Evolutionary conservation across 2,329 filamentous ascomycete genomes (phyloP).

Genomic region (Xylaria sp.): DNA sequence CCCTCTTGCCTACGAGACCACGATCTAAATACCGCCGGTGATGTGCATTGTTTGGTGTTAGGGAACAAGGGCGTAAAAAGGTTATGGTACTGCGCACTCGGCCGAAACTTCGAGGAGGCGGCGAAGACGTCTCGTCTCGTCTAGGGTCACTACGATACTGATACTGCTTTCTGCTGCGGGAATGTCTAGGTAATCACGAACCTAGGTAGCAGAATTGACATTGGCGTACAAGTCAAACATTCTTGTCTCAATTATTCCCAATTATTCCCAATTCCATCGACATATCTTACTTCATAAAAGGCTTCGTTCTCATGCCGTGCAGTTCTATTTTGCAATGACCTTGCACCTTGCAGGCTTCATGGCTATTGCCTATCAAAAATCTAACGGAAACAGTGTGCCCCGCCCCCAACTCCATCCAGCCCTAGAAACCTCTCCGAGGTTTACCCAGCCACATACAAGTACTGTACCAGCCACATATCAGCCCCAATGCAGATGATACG

Average conservation of each 20-base stretch:
- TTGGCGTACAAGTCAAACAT: not conserved
- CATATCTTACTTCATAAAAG: too few relatives aligned
- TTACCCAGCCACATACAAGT: not conserved
- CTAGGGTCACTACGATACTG: not conserved
- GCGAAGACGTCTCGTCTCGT: not conserved
- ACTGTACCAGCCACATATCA: not conserved
- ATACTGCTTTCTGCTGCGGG: not conserved
- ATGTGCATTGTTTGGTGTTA: not conserved
- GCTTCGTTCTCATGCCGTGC: not conserved
- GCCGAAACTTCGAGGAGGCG: not conserved
- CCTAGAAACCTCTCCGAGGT: not conserved
- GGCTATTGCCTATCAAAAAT: not conserved
- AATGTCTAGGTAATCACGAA: not conserved
- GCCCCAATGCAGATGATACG: not conserved
- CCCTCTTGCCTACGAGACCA: conserved; percentile 96
- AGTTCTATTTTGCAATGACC: not conserved
- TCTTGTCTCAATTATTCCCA: not conserved
- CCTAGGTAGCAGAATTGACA: not conserved
- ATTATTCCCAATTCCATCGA: not conserved
- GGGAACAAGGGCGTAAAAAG: not conserved
- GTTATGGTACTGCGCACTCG: conserved; percentile 1
- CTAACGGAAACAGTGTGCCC: not conserved
- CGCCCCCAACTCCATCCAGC: too few relatives aligned
- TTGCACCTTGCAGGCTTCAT: not conserved
- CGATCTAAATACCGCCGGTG: conserved; percentile 72